Conservation (phyloP, 2,329 filamentous ascomycete species). For the Hysterium pulicare region DNA sequence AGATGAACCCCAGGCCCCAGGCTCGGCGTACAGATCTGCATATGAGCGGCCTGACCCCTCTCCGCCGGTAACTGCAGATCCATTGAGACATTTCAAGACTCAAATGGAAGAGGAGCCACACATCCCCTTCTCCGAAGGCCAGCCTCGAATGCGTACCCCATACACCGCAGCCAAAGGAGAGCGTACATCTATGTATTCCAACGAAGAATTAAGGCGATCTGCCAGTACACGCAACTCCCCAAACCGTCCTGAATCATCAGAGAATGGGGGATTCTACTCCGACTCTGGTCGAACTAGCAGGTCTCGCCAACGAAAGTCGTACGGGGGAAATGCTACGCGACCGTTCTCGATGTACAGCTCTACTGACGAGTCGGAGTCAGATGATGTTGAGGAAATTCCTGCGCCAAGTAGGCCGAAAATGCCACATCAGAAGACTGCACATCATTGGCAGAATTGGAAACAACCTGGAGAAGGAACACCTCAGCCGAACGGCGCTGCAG, state of each 20-base stretch:
- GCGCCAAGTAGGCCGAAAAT: no score
- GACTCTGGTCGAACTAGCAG: constrained; percentile 29
- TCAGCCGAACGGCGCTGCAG: constrained; percentile 12
- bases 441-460: no score
- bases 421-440: no score
- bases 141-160: constrained; percentile 48
- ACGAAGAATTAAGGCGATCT: constrained; percentile 50
- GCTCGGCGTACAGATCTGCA: constrained; percentile 45
- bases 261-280: constrained; percentile 24
- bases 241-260: constrained; percentile 20
- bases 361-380: no score
- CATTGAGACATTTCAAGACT: constrained; percentile 35
- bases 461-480: no score
- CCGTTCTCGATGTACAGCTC: constrained; percentile 1
- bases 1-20: constrained; percentile 55
- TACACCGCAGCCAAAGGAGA: constrained; percentile 55
- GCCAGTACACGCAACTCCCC: constrained; percentile 52
- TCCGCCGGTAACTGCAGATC: constrained; percentile 37
- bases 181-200: constrained; percentile 54
- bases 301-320: constrained; percentile 11
- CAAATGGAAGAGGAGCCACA: constrained; percentile 24
- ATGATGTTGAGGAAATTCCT: no score
- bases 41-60: constrained; percentile 31
- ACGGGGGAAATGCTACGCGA: neutral
- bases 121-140: constrained; percentile 44